These are phyloP conservation scores for Gossypium sturtianum DNA, from an alignment of 345 rosid species.

Conservation along the genomic window DNA sequence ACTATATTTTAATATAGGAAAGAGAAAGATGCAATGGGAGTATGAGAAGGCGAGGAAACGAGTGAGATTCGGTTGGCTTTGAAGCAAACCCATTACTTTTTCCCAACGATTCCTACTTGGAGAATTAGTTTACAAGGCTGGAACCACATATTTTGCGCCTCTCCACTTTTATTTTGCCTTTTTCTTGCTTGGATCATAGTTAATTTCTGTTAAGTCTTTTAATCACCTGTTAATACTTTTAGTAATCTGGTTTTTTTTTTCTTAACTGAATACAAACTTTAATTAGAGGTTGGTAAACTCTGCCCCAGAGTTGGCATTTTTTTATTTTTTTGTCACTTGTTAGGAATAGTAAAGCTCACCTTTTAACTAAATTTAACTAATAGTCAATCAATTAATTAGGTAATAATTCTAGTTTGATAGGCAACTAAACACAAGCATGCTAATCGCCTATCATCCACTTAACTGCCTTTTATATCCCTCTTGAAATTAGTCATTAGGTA, in stretches of 20 bases:
- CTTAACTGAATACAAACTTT: not conserved
- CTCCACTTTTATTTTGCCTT: not conserved
- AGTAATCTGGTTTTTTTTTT: not conserved
- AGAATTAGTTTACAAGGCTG: slow-evolving; percentile 67
- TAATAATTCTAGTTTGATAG: not conserved
- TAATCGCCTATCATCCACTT: not conserved
- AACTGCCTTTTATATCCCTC: not conserved
- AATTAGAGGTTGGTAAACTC: not conserved
- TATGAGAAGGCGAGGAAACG: slow-evolving; percentile 38
- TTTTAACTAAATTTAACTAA: not conserved
- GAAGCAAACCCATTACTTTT: slow-evolving; percentile 69
- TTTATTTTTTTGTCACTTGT: not conserved
- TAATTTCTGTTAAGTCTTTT: not conserved
- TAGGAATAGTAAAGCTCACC: not conserved
- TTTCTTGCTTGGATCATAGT: not conserved
- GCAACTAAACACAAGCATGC: not conserved
- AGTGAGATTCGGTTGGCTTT: slow-evolving; percentile 65
- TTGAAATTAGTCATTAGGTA: not conserved
- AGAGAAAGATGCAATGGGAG: slow-evolving; percentile 17
- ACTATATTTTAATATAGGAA: not conserved
- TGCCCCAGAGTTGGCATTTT: not conserved
- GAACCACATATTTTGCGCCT: slow-evolving; percentile 41
- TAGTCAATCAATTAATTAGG: not conserved
- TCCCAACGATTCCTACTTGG: slow-evolving; percentile 32
- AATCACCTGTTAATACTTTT: not conserved